Conservation (phyloP, 768 basidiomycete genomes). For the Hemileccinum impolitum region DNA sequence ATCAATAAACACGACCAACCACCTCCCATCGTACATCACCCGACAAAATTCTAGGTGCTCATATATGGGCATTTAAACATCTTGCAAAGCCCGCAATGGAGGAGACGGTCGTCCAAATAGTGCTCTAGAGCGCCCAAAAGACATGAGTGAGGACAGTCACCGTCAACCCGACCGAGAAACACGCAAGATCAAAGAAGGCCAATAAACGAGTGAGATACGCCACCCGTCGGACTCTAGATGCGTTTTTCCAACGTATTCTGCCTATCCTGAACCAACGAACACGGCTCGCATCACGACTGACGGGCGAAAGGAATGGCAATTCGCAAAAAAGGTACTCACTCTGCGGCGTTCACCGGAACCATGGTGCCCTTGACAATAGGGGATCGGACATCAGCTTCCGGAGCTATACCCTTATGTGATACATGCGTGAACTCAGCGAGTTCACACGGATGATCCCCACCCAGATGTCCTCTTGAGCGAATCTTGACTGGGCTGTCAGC, state of each 20-base stretch:
- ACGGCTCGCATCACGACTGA: conserved; percentile 6
- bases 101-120: conserved; percentile 29
- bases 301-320: not conserved
- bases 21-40: not conserved
- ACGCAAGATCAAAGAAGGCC: conserved; percentile 12
- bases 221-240: conserved; percentile 8
- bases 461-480: not conserved
- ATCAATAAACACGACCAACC: too few relatives aligned
- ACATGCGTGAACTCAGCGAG: conserved; percentile 14
- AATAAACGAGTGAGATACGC: conserved; percentile 4
- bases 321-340: conserved; percentile 19
- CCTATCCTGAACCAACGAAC: conserved; percentile 9
- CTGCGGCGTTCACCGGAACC: conserved; percentile 17
- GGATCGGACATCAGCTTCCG: conserved; percentile 27
- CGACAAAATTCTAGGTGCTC: conserved; percentile 1
- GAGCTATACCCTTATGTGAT: conserved; percentile 6
- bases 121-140: conserved; percentile 16
- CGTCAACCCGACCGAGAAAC: conserved; percentile 10
- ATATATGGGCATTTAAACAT: conserved; percentile 3
- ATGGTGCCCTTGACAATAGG: conserved; percentile 23
- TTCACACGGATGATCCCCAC: conserved; percentile 1
- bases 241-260: conserved; percentile 9
- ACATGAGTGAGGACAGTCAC: conserved; percentile 19
- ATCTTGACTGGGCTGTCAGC: not conserved
- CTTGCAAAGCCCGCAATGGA: conserved; percentile 2